Evolutionary conservation across 2,329 filamentous ascomycete genomes (phyloP).

Genomic region (Penicillium fuscoglaucum): DNA sequence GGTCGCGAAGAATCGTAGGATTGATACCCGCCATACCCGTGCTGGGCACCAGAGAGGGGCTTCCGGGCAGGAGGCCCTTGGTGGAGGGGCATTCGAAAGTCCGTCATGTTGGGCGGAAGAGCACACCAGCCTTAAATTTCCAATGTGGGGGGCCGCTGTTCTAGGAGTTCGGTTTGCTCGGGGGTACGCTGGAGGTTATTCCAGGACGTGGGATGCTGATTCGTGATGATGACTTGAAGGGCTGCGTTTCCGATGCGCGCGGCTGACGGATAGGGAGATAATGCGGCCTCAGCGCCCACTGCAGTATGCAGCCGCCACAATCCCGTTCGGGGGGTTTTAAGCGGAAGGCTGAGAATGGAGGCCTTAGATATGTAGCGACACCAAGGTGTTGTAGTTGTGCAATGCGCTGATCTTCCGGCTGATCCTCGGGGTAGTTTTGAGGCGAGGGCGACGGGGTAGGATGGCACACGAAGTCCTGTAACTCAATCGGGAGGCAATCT

Average conservation of each 20-base stretch:
- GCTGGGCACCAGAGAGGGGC: slow-evolving; percentile 28
- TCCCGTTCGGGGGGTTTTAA: slow-evolving; percentile 5
- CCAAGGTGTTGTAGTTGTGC: slow-evolving; percentile 13
- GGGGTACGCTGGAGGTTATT: neutral
- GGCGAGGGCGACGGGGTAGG: slow-evolving; percentile 6
- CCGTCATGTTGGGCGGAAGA: slow-evolving; percentile 36
- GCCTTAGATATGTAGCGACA: neutral
- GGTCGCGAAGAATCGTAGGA: slow-evolving; percentile 28
- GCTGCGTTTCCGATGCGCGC: slow-evolving; percentile 19
- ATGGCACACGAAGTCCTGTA: slow-evolving; percentile 7
- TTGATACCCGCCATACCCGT: slow-evolving; percentile 29
- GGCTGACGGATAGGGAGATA: slow-evolving; percentile 22
- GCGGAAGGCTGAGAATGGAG: slow-evolving; percentile 4
- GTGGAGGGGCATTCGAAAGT: slow-evolving; percentile 40
- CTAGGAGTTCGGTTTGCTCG: slow-evolving; percentile 1
- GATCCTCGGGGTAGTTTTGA: slow-evolving; percentile 8
- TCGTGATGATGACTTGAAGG: neutral
- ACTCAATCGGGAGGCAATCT: slow-evolving; percentile 9
- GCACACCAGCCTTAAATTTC: slow-evolving; percentile 31
- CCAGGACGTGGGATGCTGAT: neutral
- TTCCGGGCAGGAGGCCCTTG: slow-evolving; percentile 36
- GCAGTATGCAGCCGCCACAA: slow-evolving; percentile 15
- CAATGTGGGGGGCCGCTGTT: neutral
- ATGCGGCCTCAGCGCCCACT: slow-evolving; percentile 22
- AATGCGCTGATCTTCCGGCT: slow-evolving; percentile 10